Percentiles rank a stretch among this genome's conserved stretches.
phyloP scores from a whole-genome alignment of 768 basidiomycete species.

The Boletus bicolor region DNA sequence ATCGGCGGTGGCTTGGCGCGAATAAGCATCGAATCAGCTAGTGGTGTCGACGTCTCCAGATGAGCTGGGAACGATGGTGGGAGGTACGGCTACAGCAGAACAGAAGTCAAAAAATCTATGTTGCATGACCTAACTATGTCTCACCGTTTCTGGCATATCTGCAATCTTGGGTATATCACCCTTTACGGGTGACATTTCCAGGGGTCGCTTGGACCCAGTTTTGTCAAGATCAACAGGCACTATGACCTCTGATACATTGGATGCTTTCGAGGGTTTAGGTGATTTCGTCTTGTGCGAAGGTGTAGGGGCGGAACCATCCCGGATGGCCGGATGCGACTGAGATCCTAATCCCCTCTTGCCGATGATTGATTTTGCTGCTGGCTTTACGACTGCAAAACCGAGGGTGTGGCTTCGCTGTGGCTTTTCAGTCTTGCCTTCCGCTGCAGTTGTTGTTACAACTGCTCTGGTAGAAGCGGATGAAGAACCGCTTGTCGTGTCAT shows the following conservation, averaged over 20 bases:
- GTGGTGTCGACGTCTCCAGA: slow-evolving; percentile 53
- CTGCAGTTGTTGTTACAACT: background rate
- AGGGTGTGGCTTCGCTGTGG: slow-evolving; percentile 30
- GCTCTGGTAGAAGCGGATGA: slow-evolving; percentile 4
- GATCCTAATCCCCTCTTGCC: slow-evolving; percentile 23
- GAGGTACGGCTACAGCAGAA: slow-evolving; percentile 38
- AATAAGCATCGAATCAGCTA: slow-evolving; percentile 18
- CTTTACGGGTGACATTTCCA: slow-evolving; percentile 2
- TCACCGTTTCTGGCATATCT: slow-evolving; percentile 38
- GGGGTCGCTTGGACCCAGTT: background rate
- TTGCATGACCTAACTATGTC: slow-evolving; percentile 13
- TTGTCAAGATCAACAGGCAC: background rate
- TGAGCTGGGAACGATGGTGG: slow-evolving; percentile 57
- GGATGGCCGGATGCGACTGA: background rate
- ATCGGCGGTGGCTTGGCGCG: slow-evolving; percentile 47
- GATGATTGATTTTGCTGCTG: slow-evolving; percentile 20
- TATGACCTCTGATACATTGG: background rate
- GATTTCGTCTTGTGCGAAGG: slow-evolving; percentile 12
- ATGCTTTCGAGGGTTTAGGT: slow-evolving; percentile 9
- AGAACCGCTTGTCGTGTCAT: background rate
- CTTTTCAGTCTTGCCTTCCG: slow-evolving; percentile 20
- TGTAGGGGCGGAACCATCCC: slow-evolving; percentile 6
- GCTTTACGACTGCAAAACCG: slow-evolving; percentile 45
- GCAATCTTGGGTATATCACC: slow-evolving; percentile 26
- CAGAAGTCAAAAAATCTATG: slow-evolving; percentile 12